phyloP scores from a whole-genome alignment of 768 basidiomycete genomes.

The Termitomyces sp. region DNA sequence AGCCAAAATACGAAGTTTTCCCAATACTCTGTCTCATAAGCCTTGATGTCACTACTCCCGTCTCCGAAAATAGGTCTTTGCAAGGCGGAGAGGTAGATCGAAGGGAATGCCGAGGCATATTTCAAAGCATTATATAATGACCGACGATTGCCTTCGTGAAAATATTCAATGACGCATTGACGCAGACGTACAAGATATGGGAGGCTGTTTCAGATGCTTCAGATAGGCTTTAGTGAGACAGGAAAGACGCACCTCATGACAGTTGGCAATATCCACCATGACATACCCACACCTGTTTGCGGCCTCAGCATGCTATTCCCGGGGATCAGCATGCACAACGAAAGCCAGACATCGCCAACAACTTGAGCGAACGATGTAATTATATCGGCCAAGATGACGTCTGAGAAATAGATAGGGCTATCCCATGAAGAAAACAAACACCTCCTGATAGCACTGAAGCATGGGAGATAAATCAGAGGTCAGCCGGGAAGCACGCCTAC shows the following conservation, averaged over 20 bases:
- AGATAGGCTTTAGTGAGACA: not conserved
- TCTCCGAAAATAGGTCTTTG: conserved; percentile 72
- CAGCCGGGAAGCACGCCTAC: conserved; percentile 23
- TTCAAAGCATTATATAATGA: conserved; percentile 90
- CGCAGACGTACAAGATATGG: conserved; percentile 90
- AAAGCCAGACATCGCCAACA: conserved; percentile 90
- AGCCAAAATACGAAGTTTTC: conserved; percentile 78
- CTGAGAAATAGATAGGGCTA: conserved; percentile 76
- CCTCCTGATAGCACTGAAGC: conserved; percentile 59
- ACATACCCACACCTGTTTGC: conserved; percentile 56
- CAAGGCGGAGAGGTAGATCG: conserved; percentile 90
- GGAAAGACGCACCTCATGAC: conserved; percentile 71
- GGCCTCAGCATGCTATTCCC: conserved; percentile 69
- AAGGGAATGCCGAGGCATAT: conserved; percentile 95
- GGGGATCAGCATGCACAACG: conserved; percentile 79
- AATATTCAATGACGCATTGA: conserved; percentile 90
- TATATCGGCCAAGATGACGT: conserved; percentile 92
- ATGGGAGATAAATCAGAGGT: conserved; percentile 1
- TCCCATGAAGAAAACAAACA: conserved; percentile 64
- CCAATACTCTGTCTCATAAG: conserved; percentile 56
- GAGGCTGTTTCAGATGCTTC: conserved; percentile 36
- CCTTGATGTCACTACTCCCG: conserved; percentile 39
- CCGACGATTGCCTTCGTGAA: conserved; percentile 53
- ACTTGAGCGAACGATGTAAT: conserved; percentile 97
- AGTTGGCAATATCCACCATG: conserved; percentile 72